A percentile compares a stretch with the other conserved stretches of the same genome.
Conservation (phyloP, 2,329 filamentous ascomycete species). For the Fusarium subtropicale region DNA sequence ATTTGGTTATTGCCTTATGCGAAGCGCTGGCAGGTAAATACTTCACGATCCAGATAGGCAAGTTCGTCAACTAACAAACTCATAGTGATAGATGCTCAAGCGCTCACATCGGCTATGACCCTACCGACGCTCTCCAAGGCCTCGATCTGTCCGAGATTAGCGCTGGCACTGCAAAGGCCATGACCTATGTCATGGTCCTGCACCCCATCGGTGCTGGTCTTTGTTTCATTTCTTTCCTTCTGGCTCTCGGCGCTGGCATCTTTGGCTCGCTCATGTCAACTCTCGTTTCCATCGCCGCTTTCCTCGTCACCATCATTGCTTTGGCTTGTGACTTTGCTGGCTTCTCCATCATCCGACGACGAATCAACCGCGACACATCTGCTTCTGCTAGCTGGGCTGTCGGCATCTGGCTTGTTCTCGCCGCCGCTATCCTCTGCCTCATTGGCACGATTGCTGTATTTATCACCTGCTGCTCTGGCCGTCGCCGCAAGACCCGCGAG, state of each 20-base stretch:
- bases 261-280: slow-evolving; percentile 65
- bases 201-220: slow-evolving; percentile 70
- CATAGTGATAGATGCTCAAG: slow-evolving; percentile 61
- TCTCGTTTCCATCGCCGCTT: slow-evolving; percentile 61
- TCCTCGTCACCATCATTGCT: slow-evolving; percentile 63
- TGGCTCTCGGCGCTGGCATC: slow-evolving; percentile 64
- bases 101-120: slow-evolving; percentile 66
- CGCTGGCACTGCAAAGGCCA: slow-evolving; percentile 58
- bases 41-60: neutral
- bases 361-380: slow-evolving; percentile 62
- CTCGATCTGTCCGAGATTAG: slow-evolving; percentile 57
- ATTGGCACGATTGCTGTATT: slow-evolving; percentile 68
- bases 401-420: slow-evolving; percentile 70
- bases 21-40: slow-evolving; percentile 44
- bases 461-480: slow-evolving; percentile 69
- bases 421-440: slow-evolving; percentile 65
- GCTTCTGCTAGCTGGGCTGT: slow-evolving; percentile 62
- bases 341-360: slow-evolving; percentile 64
- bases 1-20: slow-evolving; percentile 67
- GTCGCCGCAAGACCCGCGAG: slow-evolving; percentile 51
- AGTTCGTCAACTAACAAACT: slow-evolving; percentile 17
- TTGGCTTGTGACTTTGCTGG: slow-evolving; percentile 67
- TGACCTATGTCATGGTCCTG: slow-evolving; percentile 71
- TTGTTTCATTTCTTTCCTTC: slow-evolving; percentile 68
- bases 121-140: slow-evolving; percentile 58